Evolutionary conservation across 352 stramenopile genomes (phyloP), one percentile per base, ranked within the genome.

Genomic region (Phytophthora parvispora): DNA sequence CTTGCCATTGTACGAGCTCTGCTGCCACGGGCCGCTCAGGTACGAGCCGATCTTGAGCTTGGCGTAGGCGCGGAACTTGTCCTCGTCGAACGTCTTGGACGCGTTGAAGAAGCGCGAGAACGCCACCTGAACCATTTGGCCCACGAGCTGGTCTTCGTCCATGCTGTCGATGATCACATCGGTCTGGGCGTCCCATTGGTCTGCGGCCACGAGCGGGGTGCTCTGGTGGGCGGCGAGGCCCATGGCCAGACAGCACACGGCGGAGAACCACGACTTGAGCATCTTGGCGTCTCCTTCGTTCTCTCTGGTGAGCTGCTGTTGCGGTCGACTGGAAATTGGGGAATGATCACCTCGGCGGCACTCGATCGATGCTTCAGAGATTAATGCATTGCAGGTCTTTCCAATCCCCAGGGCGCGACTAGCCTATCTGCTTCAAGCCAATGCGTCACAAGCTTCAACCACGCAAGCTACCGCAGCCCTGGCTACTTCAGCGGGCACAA

Each of bases 81-180:
- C 79, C 48, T 82, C 69, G 48, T 96, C 79, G 34, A 93, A 72
- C 2, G 70, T 84, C 25, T 74, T 74, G 62, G 94, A 72, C n/a
- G 77, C 42, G 49, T 85, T 76, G 32, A 97, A 68, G 13, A 98
- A 78, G 8, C 83, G 71, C 40, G 72, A 86, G 49, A 97, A 85
- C 28, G 94, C 86, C 8, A 98, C 77, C 72, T 98, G 93, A 16
- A 89, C 87, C 91, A 98, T 97, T 64, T 98, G 93, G 2, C 91
- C 91, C 10, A 98, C 65, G 60, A 90, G 56, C 5, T 78, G 58
- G 29, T 74, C 70, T 60, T 69, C 58, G 54, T 72, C 55, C 64
- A 78, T 74, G 40, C 60, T 74, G 16, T 72, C 72, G 34, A 79
- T 76, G 57, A 79, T 73, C 24, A 68, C 67, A 43, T 79, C 72